A percentile compares a stretch with the other conserved stretches of the same genome.
Evolutionary conservation across 345 rosid species (phyloP).

Genomic region (Rhizophora apiculata): DNA sequence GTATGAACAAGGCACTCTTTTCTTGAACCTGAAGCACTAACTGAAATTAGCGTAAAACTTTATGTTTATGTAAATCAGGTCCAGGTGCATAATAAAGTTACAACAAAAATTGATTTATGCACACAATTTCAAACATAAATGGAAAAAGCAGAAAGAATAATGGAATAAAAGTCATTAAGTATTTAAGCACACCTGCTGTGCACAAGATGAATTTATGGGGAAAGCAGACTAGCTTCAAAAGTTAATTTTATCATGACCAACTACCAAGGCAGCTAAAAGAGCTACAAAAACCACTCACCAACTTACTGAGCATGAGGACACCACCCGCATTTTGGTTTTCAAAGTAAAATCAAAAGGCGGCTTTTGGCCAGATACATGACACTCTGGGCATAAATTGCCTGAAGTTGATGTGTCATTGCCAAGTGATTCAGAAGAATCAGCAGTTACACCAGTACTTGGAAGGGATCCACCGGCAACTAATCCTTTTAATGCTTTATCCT

Average conservation of each 20-base stretch:
- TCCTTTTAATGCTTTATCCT: slow-evolving; percentile 91
- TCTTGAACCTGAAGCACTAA: not conserved
- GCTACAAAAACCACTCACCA: slow-evolving; percentile 47
- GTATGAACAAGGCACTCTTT: not conserved
- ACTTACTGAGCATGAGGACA: slow-evolving; percentile 57
- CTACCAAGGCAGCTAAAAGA: not conserved
- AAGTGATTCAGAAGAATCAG: slow-evolving; percentile 37
- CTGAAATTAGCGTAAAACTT: no score
- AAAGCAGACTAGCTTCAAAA: not conserved
- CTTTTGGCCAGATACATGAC: slow-evolving; percentile 48
- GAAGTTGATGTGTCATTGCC: slow-evolving; percentile 32
- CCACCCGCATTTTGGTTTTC: slow-evolving; percentile 68
- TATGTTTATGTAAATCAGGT: no score
- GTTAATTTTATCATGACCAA: slow-evolving; percentile 2
- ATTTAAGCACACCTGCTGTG: not conserved
- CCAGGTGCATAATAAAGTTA: no score
- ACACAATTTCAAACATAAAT: no score
- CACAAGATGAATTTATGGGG: not conserved
- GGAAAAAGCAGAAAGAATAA: no score
- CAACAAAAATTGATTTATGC: no score
- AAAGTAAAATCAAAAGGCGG: slow-evolving; percentile 83
- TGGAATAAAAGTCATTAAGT: no score
- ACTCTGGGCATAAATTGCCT: slow-evolving; percentile 49
- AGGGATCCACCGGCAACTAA: slow-evolving; percentile 47
- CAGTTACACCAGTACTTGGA: slow-evolving; percentile 25